Base-by-base conservation (phyloP, 768 basidiomycete genomes). In the Guyanaporus albipodus region DNA sequence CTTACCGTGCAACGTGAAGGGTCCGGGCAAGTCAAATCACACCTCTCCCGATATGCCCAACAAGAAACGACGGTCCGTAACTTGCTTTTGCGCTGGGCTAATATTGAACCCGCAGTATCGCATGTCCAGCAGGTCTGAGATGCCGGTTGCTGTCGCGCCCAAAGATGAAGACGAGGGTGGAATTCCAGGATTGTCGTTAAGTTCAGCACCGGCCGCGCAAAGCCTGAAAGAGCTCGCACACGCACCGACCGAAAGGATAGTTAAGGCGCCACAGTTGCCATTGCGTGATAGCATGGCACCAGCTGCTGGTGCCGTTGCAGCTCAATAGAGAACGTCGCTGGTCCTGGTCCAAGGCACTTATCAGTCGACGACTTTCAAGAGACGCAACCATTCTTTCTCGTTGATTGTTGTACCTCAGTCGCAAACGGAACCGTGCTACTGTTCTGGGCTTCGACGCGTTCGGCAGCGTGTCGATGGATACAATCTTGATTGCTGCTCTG, bases 41-140 rank as follows among this genome's bases (percentile, higher is more conserved):
- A 69, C 75, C 5, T 81, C 83, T 6, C 77, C 83, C 9, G 85
- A 87, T 49, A 71, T 80, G 69, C 85, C 86, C n/a, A 83, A 83
- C 60, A 88, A 88, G 74, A 85, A 83, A 64, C 78, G 79, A 79
- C 83, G 84, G 85, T 87, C 71, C 70, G 82, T 82, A 58, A 57
- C 59, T 62, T 59, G 53, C 44, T 27, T 48, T 27, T 22, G 12
- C 23, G 4, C n/a, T 24, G 45, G 31, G 42, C 40, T 58, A 49
- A 44, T 52, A 50, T 60, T 67, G 57, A 62, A 51, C 48, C 58
- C 61, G 54, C 65, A 59, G 58, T 53, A 50, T 53, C 59, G 52
- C 55, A 52, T 60, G 59, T 57, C 59, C 35, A 57, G 51, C 61
- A 81, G 78, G 63, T 81, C 78, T 49, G 58, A 66, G 37, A 56